Percentiles rank a stretch among this genome's conserved stretches.
Evolutionary conservation across 2,329 filamentous ascomycete genomes (phyloP).

Genomic region (Trichoderma arundinaceum): DNA sequence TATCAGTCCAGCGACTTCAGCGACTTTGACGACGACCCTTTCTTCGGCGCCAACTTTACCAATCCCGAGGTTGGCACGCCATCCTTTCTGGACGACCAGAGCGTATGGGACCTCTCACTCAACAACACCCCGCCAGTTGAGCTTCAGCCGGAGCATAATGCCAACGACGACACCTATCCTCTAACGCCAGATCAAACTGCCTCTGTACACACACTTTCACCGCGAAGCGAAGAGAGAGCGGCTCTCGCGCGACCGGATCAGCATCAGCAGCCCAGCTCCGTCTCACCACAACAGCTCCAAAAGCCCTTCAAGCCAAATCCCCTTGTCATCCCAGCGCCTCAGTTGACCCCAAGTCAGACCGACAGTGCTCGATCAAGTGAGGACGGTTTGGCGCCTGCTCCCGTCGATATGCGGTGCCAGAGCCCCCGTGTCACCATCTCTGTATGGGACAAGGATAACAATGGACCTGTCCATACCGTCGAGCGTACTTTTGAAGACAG

Average conservation of each 20-base stretch:
- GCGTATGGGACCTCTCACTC: constrained; percentile 28
- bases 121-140: constrained; percentile 25
- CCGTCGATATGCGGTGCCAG: constrained; percentile 51
- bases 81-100: constrained; percentile 51
- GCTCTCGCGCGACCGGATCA: constrained; percentile 37
- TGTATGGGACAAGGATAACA: constrained; percentile 56
- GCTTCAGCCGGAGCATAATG: constrained; percentile 29
- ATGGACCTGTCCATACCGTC: constrained; percentile 45
- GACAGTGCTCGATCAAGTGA: constrained; percentile 58
- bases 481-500: constrained; percentile 50
- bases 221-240: constrained; percentile 45
- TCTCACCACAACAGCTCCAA: constrained; percentile 52
- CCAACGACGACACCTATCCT: constrained; percentile 47
- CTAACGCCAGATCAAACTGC: constrained; percentile 60
- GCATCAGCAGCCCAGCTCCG: constrained; percentile 43
- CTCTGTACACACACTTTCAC: constrained; percentile 54
- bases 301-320: constrained; percentile 46
- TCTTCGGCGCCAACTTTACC: constrained; percentile 58
- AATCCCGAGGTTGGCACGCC: constrained; percentile 50
- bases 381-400: constrained; percentile 50
- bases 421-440: constrained; percentile 64
- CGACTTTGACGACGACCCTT: constrained; percentile 56
- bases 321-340: constrained; percentile 39
- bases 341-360: constrained; percentile 58
- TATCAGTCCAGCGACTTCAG: constrained; percentile 58